Evolutionary conservation across 108 stramenopile genomes (phyloP).

Genomic region (Nitzschia palea): DNA sequence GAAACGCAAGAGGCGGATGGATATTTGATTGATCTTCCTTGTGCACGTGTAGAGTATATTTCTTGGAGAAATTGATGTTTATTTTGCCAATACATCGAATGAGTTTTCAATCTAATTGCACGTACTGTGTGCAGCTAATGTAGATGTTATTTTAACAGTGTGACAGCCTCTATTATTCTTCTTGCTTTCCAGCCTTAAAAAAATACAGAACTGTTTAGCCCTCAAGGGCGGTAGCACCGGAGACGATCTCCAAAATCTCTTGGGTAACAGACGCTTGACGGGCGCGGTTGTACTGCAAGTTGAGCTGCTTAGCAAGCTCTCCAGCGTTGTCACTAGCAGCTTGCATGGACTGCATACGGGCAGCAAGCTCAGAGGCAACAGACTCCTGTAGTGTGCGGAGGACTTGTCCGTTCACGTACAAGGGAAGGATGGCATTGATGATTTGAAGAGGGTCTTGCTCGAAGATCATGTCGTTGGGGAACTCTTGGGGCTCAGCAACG

Average conservation of each 20-base stretch:
- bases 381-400: slow-evolving; percentile 94
- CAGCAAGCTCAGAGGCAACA: slow-evolving; percentile 94
- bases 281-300: slow-evolving; percentile 90
- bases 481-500: slow-evolving; percentile 84
- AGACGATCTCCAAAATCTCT: slow-evolving; percentile 95
- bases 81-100: too few species aligned
- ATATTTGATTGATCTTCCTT: slow-evolving; percentile 37
- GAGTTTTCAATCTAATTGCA: background rate
- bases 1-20: slow-evolving; percentile 57
- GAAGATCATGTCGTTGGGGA: slow-evolving; percentile 97
- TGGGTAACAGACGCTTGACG: slow-evolving; percentile 95
- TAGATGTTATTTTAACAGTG: background rate
- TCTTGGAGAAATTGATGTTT: too few species aligned
- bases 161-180: slow-evolving; percentile 7
- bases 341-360: slow-evolving; percentile 98
- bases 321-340: slow-evolving; percentile 95
- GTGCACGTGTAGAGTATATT: background rate
- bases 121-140: background rate
- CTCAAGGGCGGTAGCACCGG: slow-evolving; percentile 85
- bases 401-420: slow-evolving; percentile 96
- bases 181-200: background rate
- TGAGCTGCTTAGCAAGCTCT: slow-evolving; percentile 77
- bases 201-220: background rate
- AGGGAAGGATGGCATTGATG: slow-evolving; percentile 94
- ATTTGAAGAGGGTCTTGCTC: slow-evolving; percentile 97